A percentile compares a stretch with the other conserved stretches of the same genome.
These are phyloP conservation scores for Saccharomycopsis synnaedendra DNA, from an alignment of 805 yeast genomes.

Conservation along the genomic window DNA sequence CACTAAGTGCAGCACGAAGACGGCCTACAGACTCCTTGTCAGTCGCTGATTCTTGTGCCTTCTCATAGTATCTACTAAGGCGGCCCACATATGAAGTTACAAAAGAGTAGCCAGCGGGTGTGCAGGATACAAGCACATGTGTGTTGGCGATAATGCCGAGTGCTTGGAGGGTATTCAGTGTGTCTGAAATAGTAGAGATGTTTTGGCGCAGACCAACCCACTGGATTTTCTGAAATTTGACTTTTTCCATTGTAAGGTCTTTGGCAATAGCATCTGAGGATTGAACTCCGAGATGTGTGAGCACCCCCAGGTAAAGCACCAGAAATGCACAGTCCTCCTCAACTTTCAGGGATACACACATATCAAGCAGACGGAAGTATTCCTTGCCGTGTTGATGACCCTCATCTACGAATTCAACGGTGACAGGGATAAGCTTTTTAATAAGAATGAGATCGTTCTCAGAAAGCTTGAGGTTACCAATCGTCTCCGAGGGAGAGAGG, in stretches of 20 bases:
- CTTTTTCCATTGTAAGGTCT: too few species aligned
- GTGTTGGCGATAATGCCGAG: too few species aligned
- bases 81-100: too few species aligned
- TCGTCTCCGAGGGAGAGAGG: conserved; percentile 5
- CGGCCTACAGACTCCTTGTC: too few species aligned
- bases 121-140: too few species aligned
- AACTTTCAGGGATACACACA: conserved; percentile 7
- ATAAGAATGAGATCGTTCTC: conserved; percentile 10
- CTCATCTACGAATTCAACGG: conserved; percentile 3
- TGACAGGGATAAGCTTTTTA: conserved; percentile 8
- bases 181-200: too few species aligned
- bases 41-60: neutral
- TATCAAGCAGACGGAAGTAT: neutral
- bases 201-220: too few species aligned
- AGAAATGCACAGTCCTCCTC: conserved; percentile 11
- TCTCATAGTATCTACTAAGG: neutral
- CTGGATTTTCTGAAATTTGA: too few species aligned
- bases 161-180: too few species aligned
- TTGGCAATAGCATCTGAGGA: too few species aligned
- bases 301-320: neutral
- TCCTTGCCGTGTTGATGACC: neutral
- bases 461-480: conserved; percentile 7
- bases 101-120: too few species aligned
- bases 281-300: neutral
- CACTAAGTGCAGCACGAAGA: neutral